Base-by-base conservation (phyloP, 768 basidiomycete species). In the Boletus rex-veris region DNA sequence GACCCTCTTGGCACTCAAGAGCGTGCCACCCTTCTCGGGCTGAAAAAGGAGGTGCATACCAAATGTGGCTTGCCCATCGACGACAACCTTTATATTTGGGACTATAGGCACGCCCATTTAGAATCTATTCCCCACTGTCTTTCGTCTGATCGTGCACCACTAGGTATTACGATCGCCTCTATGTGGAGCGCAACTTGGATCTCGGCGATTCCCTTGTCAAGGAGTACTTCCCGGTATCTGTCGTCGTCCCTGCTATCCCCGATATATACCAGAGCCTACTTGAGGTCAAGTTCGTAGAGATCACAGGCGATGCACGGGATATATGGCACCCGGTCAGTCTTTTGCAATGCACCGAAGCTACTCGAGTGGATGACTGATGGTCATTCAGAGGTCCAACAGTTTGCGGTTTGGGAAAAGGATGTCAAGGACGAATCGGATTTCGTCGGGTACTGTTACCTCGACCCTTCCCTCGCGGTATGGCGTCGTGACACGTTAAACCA, bases 141-240 rank as follows among this genome's bases (percentile, higher is more conserved):
- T 5, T 43, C 19, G 33, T 33, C 41, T 55, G 31, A 63, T 45
- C 7, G n/a, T 18, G 7, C 10, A 1, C 11, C 8, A 38, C 14
- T 30, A 76, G 64, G 57, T 70, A 69, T 36, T 70, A 70, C 37
- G 70, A 68, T 48, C 59, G 68, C 28, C 57, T 70, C 39, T 88
- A 74, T 62, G 73, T 86, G 50, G 86, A 92, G 69, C 75, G 80
- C 61, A 77, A 78, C 19, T 75, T 93, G 26, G 75, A 78, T 35
- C 77, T 92, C 36, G 90, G 93, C 56, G 88, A 92, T 59, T 80
- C 80, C 57, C 74, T 85, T 12, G 83, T 94, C 58, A 92, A 93
- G 71, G 87, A 93, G 67, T 91, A 92, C 69, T 93, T 95, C 80
- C 90, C 90, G 0, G 92, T 93, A 4, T 76, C 83, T 3, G 81